Percentiles rank a stretch among this genome's conserved stretches.
Evolutionary conservation across 495 filamentous ascomycete species (phyloP).

Genomic region (Ascodesmis nigricans): DNA sequence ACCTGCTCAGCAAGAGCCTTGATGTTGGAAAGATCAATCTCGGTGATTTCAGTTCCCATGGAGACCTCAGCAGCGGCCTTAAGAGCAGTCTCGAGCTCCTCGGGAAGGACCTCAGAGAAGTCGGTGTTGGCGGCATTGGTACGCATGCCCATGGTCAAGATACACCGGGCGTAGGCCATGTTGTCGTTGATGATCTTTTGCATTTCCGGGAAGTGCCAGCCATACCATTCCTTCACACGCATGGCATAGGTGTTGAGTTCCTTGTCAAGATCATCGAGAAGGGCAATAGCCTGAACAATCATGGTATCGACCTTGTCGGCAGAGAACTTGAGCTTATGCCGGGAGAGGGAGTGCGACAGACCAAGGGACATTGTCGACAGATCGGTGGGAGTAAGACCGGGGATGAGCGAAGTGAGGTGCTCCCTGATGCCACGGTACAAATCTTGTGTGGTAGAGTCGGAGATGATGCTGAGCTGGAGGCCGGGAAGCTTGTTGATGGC

Average conservation of each 20-base stretch:
- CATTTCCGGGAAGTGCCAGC: slow-evolving; percentile 98
- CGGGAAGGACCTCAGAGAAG: slow-evolving; percentile 77
- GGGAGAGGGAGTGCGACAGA: slow-evolving; percentile 90
- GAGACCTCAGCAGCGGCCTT: slow-evolving; percentile 88
- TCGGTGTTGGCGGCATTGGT: slow-evolving; percentile 51
- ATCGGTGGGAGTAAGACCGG: slow-evolving; percentile 62
- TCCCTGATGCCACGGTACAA: slow-evolving; percentile 84
- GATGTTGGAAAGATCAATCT: slow-evolving; percentile 78
- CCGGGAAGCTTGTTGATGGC: slow-evolving; percentile 83
- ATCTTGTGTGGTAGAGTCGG: slow-evolving; percentile 68
- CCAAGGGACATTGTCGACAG: slow-evolving; percentile 84
- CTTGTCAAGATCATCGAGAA: slow-evolving; percentile 93
- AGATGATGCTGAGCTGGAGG: slow-evolving; percentile 60
- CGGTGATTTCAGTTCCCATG: slow-evolving; percentile 93
- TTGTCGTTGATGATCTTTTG: slow-evolving; percentile 96
- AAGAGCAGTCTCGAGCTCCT: slow-evolving; percentile 80
- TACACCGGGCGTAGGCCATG: slow-evolving; percentile 71
- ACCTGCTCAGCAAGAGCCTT: slow-evolving; percentile 80
- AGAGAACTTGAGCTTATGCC: slow-evolving; percentile 96
- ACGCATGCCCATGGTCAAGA: slow-evolving; percentile 72
- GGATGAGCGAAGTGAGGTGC: slow-evolving; percentile 75
- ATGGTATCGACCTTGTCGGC: slow-evolving; percentile 98
- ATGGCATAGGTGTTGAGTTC: slow-evolving; percentile 97
- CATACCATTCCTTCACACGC: slow-evolving; percentile 99
- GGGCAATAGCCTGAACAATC: slow-evolving; percentile 90